A percentile compares a stretch with the other conserved stretches of the same genome.
Evolutionary conservation across 495 filamentous ascomycete genomes (phyloP).

Genomic region (Xylona heveae): DNA sequence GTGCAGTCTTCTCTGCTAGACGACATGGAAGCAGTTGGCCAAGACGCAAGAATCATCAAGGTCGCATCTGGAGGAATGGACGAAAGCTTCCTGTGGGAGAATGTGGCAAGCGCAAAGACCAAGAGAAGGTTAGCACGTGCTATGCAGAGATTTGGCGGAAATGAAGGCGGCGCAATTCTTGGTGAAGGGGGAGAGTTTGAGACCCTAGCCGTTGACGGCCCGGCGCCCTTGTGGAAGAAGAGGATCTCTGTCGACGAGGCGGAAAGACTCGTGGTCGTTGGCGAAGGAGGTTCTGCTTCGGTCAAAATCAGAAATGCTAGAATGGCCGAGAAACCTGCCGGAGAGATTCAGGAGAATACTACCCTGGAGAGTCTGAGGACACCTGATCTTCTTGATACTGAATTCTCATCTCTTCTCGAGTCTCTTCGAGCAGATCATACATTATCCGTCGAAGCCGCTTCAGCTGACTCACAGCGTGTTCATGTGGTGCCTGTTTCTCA

Average conservation of each 20-base stretch:
- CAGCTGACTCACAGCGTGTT: background rate
- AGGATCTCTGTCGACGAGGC: conserved; percentile 39
- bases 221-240: conserved; percentile 43
- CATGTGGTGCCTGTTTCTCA: background rate
- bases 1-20: conserved; percentile 34
- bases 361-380: conserved; percentile 17
- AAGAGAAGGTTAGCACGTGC: conserved; percentile 33
- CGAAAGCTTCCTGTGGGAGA: conserved; percentile 60
- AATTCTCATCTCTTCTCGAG: conserved; percentile 16
- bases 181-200: conserved; percentile 97
- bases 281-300: conserved; percentile 52
- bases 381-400: conserved; percentile 23
- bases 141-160: conserved; percentile 46
- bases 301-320: conserved; percentile 34
- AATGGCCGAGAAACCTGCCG: conserved; percentile 25
- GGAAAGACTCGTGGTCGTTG: conserved; percentile 29
- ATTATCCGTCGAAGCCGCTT: background rate
- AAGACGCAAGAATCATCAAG: conserved; percentile 81
- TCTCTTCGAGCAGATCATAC: conserved; percentile 4
- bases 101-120: conserved; percentile 35
- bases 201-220: conserved; percentile 72
- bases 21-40: conserved; percentile 57
- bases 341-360: conserved; percentile 7
- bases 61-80: conserved; percentile 81
- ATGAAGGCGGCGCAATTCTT: conserved; percentile 45